Conservation (phyloP, 192 early-diverging fungal species). For the Coemansia sp. region DNA sequence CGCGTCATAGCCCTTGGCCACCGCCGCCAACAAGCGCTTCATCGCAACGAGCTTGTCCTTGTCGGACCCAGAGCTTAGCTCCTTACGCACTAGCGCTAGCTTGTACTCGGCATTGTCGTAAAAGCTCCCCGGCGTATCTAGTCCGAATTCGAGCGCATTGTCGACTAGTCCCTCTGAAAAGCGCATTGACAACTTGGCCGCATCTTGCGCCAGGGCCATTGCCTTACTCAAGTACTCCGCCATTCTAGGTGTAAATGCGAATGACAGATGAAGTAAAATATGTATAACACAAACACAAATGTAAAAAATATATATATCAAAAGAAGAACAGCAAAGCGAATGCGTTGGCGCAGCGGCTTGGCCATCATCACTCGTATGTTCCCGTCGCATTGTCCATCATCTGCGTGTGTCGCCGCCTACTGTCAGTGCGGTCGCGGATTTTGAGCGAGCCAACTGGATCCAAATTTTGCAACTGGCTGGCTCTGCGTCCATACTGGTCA, state of each 20-base stretch:
- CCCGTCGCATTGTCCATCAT: conserved; percentile 1
- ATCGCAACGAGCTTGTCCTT: conserved; percentile 92
- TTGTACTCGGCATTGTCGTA: conserved; percentile 91
- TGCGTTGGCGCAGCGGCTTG: too few species aligned
- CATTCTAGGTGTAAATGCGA: conserved; percentile 27
- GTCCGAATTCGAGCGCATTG: conserved; percentile 83
- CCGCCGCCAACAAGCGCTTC: conserved; percentile 89
- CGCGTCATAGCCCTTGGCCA: conserved; percentile 88
- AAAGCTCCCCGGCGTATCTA: conserved; percentile 74
- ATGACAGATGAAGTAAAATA: background rate
- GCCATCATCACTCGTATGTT: background rate
- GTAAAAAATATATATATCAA: background rate
- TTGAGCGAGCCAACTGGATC: conserved; percentile 12
- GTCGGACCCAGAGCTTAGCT: conserved; percentile 81
- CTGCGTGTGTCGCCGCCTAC: conserved; percentile 23
- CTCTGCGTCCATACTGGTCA: conserved; percentile 5
- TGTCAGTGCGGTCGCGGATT: conserved; percentile 16
- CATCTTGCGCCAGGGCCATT: conserved; percentile 72
- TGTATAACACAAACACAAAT: background rate
- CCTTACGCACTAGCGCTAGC: conserved; percentile 70
- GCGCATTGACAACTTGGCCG: conserved; percentile 77
- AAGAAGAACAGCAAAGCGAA: background rate
- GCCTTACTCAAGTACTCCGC: conserved; percentile 67
- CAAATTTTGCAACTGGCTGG: background rate
- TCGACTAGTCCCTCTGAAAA: conserved; percentile 85